These are phyloP conservation scores for Phyllosticta ampelicida DNA, from an alignment of 2,329 filamentous ascomycete species.

Conservation along the genomic window DNA sequence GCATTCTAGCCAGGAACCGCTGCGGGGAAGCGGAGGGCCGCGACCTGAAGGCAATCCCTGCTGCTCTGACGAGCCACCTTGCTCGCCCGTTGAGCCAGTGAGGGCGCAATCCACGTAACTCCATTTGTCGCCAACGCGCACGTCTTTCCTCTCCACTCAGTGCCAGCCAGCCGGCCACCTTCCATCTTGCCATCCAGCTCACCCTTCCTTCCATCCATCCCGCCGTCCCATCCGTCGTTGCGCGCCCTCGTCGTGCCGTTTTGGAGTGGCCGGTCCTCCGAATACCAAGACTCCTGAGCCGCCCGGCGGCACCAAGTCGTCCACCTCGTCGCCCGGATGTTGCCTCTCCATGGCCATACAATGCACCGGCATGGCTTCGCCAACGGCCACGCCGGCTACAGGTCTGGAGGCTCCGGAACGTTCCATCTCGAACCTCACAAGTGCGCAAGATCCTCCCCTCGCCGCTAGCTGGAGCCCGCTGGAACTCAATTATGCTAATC, in stretches of 20 bases:
- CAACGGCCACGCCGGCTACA: constrained; percentile 63
- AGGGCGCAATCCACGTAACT: constrained; percentile 5
- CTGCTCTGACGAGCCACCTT: constrained; percentile 10
- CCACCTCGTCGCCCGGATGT: constrained; percentile 32
- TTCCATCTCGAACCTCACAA: constrained; percentile 86
- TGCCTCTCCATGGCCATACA: constrained; percentile 62
- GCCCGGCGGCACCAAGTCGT: constrained; percentile 3
- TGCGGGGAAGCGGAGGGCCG: neutral
- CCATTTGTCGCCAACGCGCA: neutral
- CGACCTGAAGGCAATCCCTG: constrained; percentile 9
- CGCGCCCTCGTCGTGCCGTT: neutral
- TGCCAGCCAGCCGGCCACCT: no score
- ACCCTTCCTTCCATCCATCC: neutral
- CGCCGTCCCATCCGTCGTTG: constrained; percentile 4
- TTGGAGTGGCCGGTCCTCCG: constrained; percentile 8
- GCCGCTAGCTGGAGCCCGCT: constrained; percentile 10
- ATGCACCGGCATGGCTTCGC: constrained; percentile 83
- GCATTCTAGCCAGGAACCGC: neutral
- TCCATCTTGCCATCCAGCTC: constrained; percentile 7
- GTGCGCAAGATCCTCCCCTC: constrained; percentile 40
- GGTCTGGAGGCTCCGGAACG: constrained; percentile 54
- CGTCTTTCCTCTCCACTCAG: constrained; percentile 1
- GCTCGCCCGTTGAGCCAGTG: constrained; percentile 6
- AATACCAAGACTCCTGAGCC: constrained; percentile 8
- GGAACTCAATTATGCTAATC: constrained; percentile 21